A percentile compares a stretch with the other conserved stretches of the same genome.
Evolutionary conservation across 2,329 filamentous ascomycete genomes (phyloP).

Genomic region (Pseudogymnoascus sp.): DNA sequence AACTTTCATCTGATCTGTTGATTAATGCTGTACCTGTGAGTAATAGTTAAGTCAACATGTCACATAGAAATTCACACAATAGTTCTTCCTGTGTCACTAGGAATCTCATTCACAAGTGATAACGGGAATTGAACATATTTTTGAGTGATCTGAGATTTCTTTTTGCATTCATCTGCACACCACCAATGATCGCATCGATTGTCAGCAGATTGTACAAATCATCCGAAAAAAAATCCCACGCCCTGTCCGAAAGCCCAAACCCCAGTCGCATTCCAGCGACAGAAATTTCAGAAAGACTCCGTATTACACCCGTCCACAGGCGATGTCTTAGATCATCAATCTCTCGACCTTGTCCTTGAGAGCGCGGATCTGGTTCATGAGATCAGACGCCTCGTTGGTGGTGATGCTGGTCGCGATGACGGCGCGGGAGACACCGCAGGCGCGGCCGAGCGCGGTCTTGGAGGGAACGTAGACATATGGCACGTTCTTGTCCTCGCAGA

Average conservation of each 20-base stretch:
- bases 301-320: background rate
- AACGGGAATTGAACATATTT: slow-evolving; percentile 8
- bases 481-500: slow-evolving; percentile 76
- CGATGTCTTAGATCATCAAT: slow-evolving; percentile 70
- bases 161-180: slow-evolving; percentile 1
- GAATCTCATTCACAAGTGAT: slow-evolving; percentile 8
- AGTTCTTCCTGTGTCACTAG: slow-evolving; percentile 8
- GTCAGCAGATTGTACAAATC: slow-evolving; percentile 5
- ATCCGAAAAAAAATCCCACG: background rate
- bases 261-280: slow-evolving; percentile 5
- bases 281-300: slow-evolving; percentile 2
- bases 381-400: slow-evolving; percentile 81
- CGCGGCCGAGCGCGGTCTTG: slow-evolving; percentile 80
- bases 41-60: background rate
- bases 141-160: slow-evolving; percentile 6
- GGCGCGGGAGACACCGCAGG: slow-evolving; percentile 78
- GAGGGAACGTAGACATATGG: slow-evolving; percentile 63
- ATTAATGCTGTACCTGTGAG: background rate
- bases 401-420: slow-evolving; percentile 87
- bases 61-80: slow-evolving; percentile 7
- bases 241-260: slow-evolving; percentile 4
- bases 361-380: slow-evolving; percentile 77
- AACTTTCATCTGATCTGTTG: background rate
- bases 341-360: slow-evolving; percentile 95
- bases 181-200: background rate